Conservation (phyloP, 129 eudicot species). For the Lactuca saligna region DNA sequence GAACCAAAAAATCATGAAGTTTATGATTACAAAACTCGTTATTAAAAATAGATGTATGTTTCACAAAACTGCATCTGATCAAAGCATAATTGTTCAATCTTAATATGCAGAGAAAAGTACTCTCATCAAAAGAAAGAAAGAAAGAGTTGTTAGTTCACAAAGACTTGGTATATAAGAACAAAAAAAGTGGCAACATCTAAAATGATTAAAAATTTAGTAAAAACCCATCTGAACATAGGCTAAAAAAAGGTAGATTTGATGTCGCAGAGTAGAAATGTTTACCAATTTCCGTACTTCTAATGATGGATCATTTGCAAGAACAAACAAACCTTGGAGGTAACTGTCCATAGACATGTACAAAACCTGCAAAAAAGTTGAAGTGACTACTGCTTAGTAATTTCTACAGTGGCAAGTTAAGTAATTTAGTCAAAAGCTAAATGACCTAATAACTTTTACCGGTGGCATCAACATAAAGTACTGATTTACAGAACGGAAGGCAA, state of each 20-base stretch:
- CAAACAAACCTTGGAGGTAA: slow-evolving; percentile 91
- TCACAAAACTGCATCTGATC: slow-evolving; percentile 11
- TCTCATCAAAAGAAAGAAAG: not conserved
- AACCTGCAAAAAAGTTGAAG: slow-evolving; percentile 44
- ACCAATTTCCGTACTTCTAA: slow-evolving; percentile 98
- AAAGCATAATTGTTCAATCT: not conserved
- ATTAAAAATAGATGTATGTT: not conserved
- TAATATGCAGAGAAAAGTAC: not conserved
- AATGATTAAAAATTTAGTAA: not conserved
- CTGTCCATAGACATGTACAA: slow-evolving; percentile 79
- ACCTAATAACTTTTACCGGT: too few species aligned
- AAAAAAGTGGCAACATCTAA: not conserved
- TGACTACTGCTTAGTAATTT: slow-evolving; percentile 9
- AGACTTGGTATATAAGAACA: not conserved
- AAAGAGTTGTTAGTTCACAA: not conserved
- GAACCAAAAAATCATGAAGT: not conserved
- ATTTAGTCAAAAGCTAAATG: too few species aligned
- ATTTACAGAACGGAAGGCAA: slow-evolving; percentile 39
- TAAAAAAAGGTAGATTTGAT: not conserved
- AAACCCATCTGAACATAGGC: not conserved
- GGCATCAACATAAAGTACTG: too few species aligned
- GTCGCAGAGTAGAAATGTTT: slow-evolving; percentile 21
- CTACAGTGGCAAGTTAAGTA: not conserved
- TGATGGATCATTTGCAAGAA: slow-evolving; percentile 86
- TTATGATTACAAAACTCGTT: not conserved